Base-by-base conservation (phyloP, 306 rosid genomes). In the Quercus wislizeni region DNA sequence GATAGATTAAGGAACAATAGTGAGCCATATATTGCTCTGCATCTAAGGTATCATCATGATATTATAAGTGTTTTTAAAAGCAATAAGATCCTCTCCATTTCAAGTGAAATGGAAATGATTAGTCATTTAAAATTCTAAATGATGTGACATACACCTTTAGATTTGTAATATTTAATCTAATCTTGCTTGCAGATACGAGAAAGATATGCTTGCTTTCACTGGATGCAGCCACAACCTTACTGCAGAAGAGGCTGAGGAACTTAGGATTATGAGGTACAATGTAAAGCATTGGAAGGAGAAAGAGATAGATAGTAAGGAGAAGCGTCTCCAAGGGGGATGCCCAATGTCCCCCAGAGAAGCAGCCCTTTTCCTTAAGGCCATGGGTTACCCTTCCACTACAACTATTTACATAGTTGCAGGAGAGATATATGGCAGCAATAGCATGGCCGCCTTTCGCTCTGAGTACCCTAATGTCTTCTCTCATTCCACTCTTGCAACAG, bases 271-370 rank as follows among this genome's bases (percentile, higher is more conserved):
- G 99, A 90, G 99, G 79, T 89, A 96, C 83, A 86, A 52, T 3
- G 97, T 93, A n/a, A 89, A 88, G 81, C 99, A 96, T 84, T 96
- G 99, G 99, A 96, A 96, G 87, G 99, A 96, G 80, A 96, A 96
- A 62, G 97, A 93, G 82, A 93, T 96, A 62, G 97, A 96, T 21
- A 89, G 96, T 59, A 75, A 72, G 18, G 96, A 88, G n/a, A 80
- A 84, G 74, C 58, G 99, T 67, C 59, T 85, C 51, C 91, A 87
- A 84, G 99, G 99, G 9, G 99, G 99, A 57, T 96, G 99, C 74
- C 99, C 99, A 41, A 90, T 96, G 95, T 89, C 99, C 20, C 99
- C 99, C 0, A 86, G 94, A 81, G 99, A 96, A 72, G 98, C 99
- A 41, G 96, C 99, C 20, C 20, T 90, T 82, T 93, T 96, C 81